Conservation (phyloP, 768 basidiomycete species). For the Coprinellus micaceus region DNA sequence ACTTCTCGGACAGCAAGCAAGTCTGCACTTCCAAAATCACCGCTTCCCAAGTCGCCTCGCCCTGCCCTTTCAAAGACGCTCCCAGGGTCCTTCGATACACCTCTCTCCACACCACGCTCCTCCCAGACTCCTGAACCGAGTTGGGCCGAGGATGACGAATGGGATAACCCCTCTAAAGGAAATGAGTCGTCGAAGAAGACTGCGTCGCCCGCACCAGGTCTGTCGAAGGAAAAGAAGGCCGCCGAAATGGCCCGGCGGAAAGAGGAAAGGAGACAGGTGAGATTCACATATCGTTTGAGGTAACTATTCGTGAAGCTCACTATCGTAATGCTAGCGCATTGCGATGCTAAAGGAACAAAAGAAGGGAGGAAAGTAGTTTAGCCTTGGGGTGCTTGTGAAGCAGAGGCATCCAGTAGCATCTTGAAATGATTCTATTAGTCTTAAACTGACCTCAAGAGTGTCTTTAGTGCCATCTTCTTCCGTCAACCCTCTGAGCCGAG, state of each 20-base stretch:
- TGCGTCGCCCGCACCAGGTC: constrained; percentile 30
- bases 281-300: constrained; percentile 25
- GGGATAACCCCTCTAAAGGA: constrained; percentile 18
- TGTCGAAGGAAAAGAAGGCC: constrained; percentile 90
- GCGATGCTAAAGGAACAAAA: constrained; percentile 81
- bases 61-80: neutral
- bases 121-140: constrained; percentile 17
- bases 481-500: no score
- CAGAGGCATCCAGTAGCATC: no score
- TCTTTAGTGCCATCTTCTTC: no score
- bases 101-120: constrained; percentile 16
- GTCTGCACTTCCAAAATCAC: no score
- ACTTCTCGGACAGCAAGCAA: constrained; percentile 6
- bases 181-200: constrained; percentile 4
- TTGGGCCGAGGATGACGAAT: constrained; percentile 24
- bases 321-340: constrained; percentile 49
- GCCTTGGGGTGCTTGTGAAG: no score
- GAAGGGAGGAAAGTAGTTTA: constrained; percentile 35
- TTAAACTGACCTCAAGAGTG: no score
- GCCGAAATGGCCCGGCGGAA: constrained; percentile 89
- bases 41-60: constrained; percentile 2
- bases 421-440: no score
- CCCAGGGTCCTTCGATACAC: constrained; percentile 2
- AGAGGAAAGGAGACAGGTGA: constrained; percentile 86
- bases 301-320: neutral